A percentile compares a stretch with the other conserved stretches of the same genome.
Evolutionary conservation across 768 basidiomycete genomes (phyloP).

Genomic region (Xanthoconium stramineum): DNA sequence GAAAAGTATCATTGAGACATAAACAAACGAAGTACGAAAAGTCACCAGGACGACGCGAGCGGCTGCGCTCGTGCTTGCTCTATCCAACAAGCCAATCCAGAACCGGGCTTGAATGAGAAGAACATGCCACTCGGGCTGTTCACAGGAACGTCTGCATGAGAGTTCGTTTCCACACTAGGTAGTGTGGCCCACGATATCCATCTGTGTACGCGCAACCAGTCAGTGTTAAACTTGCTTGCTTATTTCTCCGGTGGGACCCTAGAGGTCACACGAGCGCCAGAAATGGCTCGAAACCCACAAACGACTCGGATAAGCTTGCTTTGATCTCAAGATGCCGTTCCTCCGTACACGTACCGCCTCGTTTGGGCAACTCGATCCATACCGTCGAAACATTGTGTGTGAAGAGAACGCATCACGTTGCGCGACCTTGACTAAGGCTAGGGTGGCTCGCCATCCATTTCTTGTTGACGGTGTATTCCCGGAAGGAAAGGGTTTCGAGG

Average conservation of each 20-base stretch:
- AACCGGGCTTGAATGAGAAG: neutral
- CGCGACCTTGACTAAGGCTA: too few species aligned
- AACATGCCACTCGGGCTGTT: neutral
- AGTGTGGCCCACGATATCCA: neutral
- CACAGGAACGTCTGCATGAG: neutral
- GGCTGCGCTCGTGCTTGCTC: too few species aligned
- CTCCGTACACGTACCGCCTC: too few species aligned
- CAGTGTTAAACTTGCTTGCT: neutral
- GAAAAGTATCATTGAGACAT: too few species aligned
- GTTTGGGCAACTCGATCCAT: too few species aligned
- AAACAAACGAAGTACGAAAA: too few species aligned
- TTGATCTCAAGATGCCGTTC: neutral
- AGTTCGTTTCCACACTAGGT: neutral
- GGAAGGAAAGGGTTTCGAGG: too few species aligned
- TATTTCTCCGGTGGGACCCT: neutral
- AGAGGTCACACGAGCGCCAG: neutral
- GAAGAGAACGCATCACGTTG: too few species aligned
- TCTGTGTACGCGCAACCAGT: neutral
- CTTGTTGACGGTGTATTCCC: too few species aligned
- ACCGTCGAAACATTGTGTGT: too few species aligned
- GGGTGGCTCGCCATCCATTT: too few species aligned
- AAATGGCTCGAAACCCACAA: neutral
- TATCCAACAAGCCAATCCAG: neutral
- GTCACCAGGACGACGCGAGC: too few species aligned
- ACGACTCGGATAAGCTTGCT: neutral